Conservation (phyloP, 2,329 filamentous ascomycete genomes). For the Aspergillus pseudoglaucus region DNA sequence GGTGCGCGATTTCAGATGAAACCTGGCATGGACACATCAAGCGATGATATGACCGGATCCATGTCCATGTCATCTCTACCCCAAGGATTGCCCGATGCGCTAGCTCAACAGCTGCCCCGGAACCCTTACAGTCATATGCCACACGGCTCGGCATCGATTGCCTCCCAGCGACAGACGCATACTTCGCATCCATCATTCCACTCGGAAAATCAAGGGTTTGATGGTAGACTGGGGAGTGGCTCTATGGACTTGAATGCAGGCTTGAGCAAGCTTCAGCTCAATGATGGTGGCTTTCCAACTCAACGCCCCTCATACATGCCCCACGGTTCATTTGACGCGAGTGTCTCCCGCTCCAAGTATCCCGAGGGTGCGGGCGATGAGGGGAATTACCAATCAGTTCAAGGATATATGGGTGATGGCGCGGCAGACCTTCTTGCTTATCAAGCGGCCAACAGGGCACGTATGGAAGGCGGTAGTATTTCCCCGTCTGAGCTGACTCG, state of each 20-base stretch:
- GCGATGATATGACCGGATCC: constrained; percentile 23
- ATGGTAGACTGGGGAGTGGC: constrained; percentile 20
- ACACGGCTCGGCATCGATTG: constrained; percentile 29
- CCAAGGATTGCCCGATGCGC: constrained; percentile 22
- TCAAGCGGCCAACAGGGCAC: constrained; percentile 30
- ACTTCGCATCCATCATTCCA: constrained; percentile 34
- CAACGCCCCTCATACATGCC: constrained; percentile 25
- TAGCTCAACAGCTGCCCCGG: constrained; percentile 19
- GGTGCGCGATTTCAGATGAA: constrained; percentile 26
- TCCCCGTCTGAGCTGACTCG: constrained; percentile 44
- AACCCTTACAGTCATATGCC: constrained; percentile 27
- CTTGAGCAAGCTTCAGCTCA: constrained; percentile 31
- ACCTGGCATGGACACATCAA: constrained; percentile 23
- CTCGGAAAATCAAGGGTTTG: constrained; percentile 31
- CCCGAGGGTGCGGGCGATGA: constrained; percentile 21
- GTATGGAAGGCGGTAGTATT: constrained; percentile 39
- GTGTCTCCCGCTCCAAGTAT: constrained; percentile 40
- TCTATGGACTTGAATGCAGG: constrained; percentile 26
- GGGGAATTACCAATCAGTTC: constrained; percentile 19
- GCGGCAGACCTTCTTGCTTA: constrained; percentile 28
- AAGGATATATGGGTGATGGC: constrained; percentile 21
- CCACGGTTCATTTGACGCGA: constrained; percentile 41
- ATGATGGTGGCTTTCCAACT: constrained; percentile 28
- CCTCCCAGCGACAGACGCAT: constrained; percentile 27
- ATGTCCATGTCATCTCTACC: constrained; percentile 26